Conservation (phyloP, 345 rosid species). For the Eucalyptus microcorys region DNA sequence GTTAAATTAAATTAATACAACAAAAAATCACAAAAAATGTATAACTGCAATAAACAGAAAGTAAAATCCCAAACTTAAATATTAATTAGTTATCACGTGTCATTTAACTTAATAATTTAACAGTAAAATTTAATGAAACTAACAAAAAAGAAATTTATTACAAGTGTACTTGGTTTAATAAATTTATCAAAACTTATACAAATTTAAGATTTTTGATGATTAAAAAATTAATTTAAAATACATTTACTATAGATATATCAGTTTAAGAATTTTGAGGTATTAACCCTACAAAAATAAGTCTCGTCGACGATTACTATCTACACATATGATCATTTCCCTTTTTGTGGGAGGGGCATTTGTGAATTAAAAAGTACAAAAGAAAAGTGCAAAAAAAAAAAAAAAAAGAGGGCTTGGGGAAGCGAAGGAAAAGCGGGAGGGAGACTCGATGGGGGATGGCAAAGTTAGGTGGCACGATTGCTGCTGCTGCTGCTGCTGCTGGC, state of each 20-base stretch:
- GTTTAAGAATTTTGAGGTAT: accelerated
- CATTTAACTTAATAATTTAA: too few relatives aligned
- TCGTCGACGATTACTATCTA: too few relatives aligned
- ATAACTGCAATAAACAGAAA: accelerated
- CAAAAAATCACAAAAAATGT: too few relatives aligned
- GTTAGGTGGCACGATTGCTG: not conserved
- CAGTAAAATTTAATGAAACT: accelerated
- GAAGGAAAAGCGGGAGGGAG: too few relatives aligned
- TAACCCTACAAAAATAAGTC: too few relatives aligned
- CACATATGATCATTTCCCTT: too few relatives aligned
- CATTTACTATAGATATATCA: accelerated
- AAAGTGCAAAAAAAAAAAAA: too few relatives aligned
- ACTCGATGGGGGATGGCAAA: too few relatives aligned
- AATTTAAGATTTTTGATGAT: accelerated
- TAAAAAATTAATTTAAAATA: accelerated
- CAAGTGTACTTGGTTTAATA: accelerated
- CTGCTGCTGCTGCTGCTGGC: not conserved
- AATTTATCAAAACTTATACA: accelerated
- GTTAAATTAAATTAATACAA: too few relatives aligned
- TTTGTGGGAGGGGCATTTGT: too few relatives aligned
- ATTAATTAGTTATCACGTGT: accelerated
- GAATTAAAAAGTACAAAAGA: too few relatives aligned
- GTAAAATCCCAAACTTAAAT: accelerated
- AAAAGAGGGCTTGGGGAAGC: too few relatives aligned
- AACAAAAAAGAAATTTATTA: accelerated